Evolutionary conservation across 306 rosid species (phyloP).

Genomic region (Inga oerstediana): DNA sequence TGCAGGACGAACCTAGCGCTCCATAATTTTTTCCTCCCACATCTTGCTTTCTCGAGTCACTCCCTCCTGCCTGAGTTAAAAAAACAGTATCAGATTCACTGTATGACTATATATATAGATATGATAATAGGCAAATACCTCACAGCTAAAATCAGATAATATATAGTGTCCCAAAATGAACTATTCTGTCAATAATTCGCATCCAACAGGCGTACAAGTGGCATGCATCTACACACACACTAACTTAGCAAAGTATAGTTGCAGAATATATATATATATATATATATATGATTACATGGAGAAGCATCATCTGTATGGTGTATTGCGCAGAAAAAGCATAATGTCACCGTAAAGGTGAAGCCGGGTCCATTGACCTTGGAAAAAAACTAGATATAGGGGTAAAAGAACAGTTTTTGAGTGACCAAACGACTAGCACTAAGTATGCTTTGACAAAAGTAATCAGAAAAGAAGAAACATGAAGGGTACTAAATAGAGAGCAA

Average conservation of each 20-base stretch:
- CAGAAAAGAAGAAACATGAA: not conserved
- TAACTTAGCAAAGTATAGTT: not conserved
- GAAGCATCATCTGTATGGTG: not conserved
- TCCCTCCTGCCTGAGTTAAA: constrained; percentile 34
- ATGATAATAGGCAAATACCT: not conserved
- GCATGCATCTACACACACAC: not conserved
- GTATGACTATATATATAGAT: not conserved
- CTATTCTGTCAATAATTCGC: not conserved
- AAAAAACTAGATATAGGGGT: not conserved
- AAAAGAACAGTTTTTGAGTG: not conserved
- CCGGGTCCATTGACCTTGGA: not conserved
- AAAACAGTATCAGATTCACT: not conserved
- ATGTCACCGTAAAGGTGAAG: constrained; percentile 1
- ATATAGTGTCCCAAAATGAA: not conserved
- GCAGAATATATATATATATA: not conserved
- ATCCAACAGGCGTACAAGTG: not conserved
- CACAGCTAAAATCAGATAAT: not conserved
- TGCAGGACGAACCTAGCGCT: constrained; percentile 33
- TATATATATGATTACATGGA: not conserved
- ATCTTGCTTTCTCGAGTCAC: constrained; percentile 38
- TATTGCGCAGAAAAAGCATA: not conserved
- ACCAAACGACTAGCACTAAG: not conserved
- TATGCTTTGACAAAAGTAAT: not conserved
- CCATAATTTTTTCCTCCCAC: constrained; percentile 33
- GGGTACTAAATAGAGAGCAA: not conserved